Base-by-base conservation (phyloP, 1,284 basidiomycete genomes). In the Puccinia novopanici region DNA sequence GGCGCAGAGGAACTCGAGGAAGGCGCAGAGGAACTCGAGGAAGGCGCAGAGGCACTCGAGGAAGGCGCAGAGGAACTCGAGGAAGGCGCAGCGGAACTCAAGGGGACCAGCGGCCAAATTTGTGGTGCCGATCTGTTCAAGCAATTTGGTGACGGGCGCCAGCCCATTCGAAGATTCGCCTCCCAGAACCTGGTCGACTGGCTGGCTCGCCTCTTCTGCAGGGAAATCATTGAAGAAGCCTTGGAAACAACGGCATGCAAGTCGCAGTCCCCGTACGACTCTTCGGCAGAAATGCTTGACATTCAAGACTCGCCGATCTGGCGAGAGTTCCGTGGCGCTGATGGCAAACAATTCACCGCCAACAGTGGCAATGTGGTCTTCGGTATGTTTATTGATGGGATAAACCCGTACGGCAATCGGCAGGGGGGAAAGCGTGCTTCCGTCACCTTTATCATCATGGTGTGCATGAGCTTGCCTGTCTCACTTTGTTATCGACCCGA, bases 401-500 rank as follows among this genome's bases (percentile, higher is more conserved):
- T 75, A n/a, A 75, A 75, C 45, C 73, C 73, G 10, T 59, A 59
- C 24, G 52, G 72, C 5, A 75, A 59, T 37, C 13, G 50, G 24
- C 54, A 42, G 42, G 37, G 17, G 37, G 72, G 72, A 45, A 57
- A 61, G n/a, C 19, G 59, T 45, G 37, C 54, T 22, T 55, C 52
- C 3, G 42, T 74, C 13, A 76, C 75, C 6, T 77, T 77, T 55
- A 55, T 77, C 3, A 61, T 77, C 2, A 24, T 77, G 34, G 50
- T 67, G 8, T 77, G 59, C 50, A 19, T 76, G n/a, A 65, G 54
- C 8, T 78, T 84, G 30, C 83, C 81, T 10, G 57, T 80, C 54
- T 55, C 77, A 9, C 4, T 81, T 12, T 75, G 83, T 13, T 83
- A 81, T 48, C 30, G 57, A 22, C 63, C 74, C 2, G 63, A 83